Evolutionary conservation across 164 flowering plant genomes (phyloP), one percentile per base, ranked within the genome.

Genomic region (Stephania cephalantha): DNA sequence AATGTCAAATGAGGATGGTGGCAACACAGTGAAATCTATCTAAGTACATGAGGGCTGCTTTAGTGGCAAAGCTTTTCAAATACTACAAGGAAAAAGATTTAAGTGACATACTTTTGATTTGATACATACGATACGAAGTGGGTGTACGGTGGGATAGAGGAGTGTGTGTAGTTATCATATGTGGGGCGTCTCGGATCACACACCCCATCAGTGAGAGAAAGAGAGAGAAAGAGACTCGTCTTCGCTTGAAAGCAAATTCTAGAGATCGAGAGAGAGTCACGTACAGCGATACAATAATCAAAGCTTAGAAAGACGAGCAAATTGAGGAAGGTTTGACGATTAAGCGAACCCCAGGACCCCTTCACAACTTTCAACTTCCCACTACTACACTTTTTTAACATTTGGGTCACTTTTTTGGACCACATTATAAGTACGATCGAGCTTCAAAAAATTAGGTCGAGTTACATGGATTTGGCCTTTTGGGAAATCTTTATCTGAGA

Each of bases 181-280:
- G 46, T 31, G 77, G 73, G 20, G 25, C 64, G 15, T 73, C 79
- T 77, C 63, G 79, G 79, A 77, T 77, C 79, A 48, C 66, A 69
- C 74, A 30, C 71, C 68, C 52, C 68, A 70, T 5, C 61, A 46
- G 35, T 25, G 50, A 12, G 20, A 65, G 42, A 25, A 25, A 35
- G 35, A 29, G 30, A 35, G 35, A 29, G 30, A 64, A 55, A 63
- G 55, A 63, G 64, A 52, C 18, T 42, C 12, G 55, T 11, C 82
- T 76, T 79, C 64, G 77, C 76, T 46, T 80, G 30, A 71, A 76
- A 76, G 79, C 44, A 3, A 76, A 66, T 77, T 17, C 4, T 31
- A 17, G 52, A 22, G 9, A 12, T 11, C 9, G 7, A n/a, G 15
- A 44, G 53, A 53, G 20, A 46, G 8, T 35, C 42, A 35, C 25